Evolutionary conservation across 2,329 filamentous ascomycete genomes (phyloP).

Genomic region (Fusarium brachygibbosum): DNA sequence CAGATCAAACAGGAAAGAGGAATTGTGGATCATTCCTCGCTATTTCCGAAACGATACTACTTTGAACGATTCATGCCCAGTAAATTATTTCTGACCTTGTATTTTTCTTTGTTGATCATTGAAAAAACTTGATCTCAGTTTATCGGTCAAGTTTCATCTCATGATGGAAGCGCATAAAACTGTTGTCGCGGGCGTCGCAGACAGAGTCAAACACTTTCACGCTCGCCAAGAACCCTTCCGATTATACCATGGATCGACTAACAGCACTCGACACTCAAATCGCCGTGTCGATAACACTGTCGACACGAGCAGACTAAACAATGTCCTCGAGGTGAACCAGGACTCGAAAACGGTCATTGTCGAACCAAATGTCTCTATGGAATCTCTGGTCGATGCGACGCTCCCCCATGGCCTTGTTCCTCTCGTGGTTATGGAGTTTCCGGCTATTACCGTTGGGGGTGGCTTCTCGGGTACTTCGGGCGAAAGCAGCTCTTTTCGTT

Average conservation of each 20-base stretch:
- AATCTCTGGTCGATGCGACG: constrained; percentile 70
- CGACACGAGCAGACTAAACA: constrained; percentile 74
- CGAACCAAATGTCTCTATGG: constrained; percentile 79
- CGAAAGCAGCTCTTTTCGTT: constrained; percentile 76
- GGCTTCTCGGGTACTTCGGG: constrained; percentile 75
- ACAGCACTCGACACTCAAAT: constrained; percentile 75
- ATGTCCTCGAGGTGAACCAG: constrained; percentile 72
- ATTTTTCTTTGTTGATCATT: not conserved
- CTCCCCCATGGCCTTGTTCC: constrained; percentile 70
- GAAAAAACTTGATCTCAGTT: not conserved
- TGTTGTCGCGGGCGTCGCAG: constrained; percentile 60
- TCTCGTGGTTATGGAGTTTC: constrained; percentile 78
- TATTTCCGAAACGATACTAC: constrained; percentile 38
- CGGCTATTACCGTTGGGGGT: constrained; percentile 78
- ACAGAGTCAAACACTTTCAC: constrained; percentile 61
- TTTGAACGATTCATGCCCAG: constrained; percentile 33
- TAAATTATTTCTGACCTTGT: constrained; percentile 1
- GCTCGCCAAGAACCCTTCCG: constrained; percentile 69
- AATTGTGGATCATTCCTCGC: constrained; percentile 36
- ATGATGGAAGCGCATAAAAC: constrained; percentile 61
- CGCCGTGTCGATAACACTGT: constrained; percentile 68
- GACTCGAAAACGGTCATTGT: constrained; percentile 69
- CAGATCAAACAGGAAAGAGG: constrained; percentile 15
- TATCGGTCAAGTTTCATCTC: not conserved
- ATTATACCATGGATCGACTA: constrained; percentile 83